Evolutionary conservation across 1,284 basidiomycete genomes (phyloP).

Genomic region (Hemileia vastatrix): DNA sequence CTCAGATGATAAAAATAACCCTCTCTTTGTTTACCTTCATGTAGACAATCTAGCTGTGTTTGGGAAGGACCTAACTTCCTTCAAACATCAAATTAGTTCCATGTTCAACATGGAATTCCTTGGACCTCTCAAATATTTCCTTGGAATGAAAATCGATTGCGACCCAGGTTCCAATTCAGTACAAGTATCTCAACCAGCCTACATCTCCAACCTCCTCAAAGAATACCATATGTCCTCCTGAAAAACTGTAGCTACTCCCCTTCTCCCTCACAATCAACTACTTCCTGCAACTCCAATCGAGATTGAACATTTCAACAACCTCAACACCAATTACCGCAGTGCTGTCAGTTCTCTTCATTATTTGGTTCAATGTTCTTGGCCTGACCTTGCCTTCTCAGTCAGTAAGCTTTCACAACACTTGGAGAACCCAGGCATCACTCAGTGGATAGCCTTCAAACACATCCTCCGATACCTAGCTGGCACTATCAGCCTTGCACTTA

Average conservation of each 20-base stretch:
- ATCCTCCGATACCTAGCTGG: not conserved
- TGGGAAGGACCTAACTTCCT: not conserved
- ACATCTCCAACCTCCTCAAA: not conserved
- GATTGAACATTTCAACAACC: too few relatives aligned
- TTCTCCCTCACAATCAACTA: too few relatives aligned
- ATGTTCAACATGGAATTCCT: not conserved
- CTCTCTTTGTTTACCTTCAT: not conserved
- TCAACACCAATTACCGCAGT: not conserved
- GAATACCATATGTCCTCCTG: too few relatives aligned
- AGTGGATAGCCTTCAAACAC: not conserved
- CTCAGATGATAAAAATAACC: not conserved
- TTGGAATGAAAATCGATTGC: not conserved
- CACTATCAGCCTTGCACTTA: too few relatives aligned
- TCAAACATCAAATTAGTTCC: not conserved
- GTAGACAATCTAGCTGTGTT: not conserved
- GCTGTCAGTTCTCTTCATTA: slow-evolving; percentile 1
- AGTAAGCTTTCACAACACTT: not conserved
- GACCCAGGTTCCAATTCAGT: too few relatives aligned
- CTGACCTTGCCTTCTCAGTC: not conserved
- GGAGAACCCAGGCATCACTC: not conserved
- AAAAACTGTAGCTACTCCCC: too few relatives aligned
- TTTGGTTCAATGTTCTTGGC: slow-evolving; percentile 1
- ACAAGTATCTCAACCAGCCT: too few relatives aligned
- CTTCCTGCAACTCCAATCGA: too few relatives aligned
- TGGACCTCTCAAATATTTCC: not conserved